These are phyloP conservation scores for Apiospora malaysiana DNA, from an alignment of 2,329 filamentous ascomycete genomes.

Conservation along the genomic window DNA sequence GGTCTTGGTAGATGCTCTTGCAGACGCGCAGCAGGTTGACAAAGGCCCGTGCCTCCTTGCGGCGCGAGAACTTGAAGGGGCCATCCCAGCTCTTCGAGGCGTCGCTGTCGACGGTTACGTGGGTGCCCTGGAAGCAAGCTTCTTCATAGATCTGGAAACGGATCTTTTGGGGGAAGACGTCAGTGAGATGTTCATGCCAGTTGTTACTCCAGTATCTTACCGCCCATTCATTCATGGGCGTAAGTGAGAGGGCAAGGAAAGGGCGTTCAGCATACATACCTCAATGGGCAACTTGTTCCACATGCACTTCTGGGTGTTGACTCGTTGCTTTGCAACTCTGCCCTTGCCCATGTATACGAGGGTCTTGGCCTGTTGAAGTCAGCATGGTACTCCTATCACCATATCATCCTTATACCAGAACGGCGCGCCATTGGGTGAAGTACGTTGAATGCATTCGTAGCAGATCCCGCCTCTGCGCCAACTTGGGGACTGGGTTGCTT, in stretches of 20 bases:
- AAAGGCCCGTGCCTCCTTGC: background rate
- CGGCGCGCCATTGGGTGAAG: background rate
- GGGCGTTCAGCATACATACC: background rate
- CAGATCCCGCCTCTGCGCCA: background rate
- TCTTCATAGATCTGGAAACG: background rate
- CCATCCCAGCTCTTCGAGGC: background rate
- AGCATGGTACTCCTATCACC: background rate
- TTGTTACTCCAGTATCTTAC: background rate
- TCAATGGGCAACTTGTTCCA: background rate
- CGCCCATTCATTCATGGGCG: background rate
- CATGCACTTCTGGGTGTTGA: background rate
- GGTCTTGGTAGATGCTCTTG: background rate
- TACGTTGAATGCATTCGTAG: background rate
- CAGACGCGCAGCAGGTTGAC: background rate
- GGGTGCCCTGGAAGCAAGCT: background rate
- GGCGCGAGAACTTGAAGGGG: background rate
- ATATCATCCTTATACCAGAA: background rate
- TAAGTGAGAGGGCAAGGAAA: background rate
- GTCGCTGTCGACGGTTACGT: background rate
- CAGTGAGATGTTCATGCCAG: background rate
- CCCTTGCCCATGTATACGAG: background rate
- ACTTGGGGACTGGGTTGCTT: background rate
- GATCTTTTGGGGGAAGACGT: background rate
- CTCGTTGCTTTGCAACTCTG: background rate
- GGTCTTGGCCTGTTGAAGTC: background rate